A percentile compares a stretch with the other conserved stretches of the same genome.
phyloP scores from a whole-genome alignment of 805 yeast genomes.

The Kazachstania bromeliacearum region DNA sequence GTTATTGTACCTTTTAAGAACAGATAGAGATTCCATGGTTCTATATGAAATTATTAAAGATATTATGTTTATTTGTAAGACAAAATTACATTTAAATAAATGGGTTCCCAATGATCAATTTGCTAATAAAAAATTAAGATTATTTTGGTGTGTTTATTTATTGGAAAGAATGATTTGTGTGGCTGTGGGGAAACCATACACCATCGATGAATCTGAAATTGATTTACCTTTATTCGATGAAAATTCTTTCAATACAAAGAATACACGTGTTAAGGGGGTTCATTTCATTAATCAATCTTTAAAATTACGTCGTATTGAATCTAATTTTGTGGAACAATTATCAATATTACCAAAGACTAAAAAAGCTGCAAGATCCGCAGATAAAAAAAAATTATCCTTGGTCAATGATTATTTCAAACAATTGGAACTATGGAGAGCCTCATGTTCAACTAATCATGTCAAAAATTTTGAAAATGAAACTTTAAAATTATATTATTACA shows the following conservation, averaged over 20 bases:
- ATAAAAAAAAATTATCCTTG: conserved; percentile 36
- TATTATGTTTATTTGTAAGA: conserved; percentile 37
- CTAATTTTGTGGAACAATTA: conserved; percentile 46
- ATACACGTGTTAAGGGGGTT: conserved; percentile 18
- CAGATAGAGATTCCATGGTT: conserved; percentile 50
- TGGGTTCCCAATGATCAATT: conserved; percentile 19
- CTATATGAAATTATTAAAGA: conserved; percentile 45
- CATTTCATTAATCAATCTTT: conserved; percentile 50
- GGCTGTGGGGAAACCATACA: conserved; percentile 52
- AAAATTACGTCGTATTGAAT: conserved; percentile 48
- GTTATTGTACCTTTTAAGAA: conserved; percentile 46
- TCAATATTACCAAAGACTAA: conserved; percentile 30
- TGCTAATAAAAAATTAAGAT: conserved; percentile 37
- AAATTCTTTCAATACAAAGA: conserved; percentile 24
- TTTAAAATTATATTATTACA: conserved; percentile 46
- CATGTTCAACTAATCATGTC: conserved; percentile 34
- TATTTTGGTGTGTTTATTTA: conserved; percentile 56
- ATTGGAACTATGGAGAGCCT: conserved; percentile 43
- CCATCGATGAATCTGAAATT: conserved; percentile 41
- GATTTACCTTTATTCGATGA: conserved; percentile 43
- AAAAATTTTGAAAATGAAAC: conserved; percentile 50
- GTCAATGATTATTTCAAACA: conserved; percentile 46
- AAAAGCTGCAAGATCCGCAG: conserved; percentile 8
- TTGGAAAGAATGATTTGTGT: conserved; percentile 52
- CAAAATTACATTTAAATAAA: conserved; percentile 20